A percentile compares a stretch with the other conserved stretches of the same genome.
Conservation (phyloP, 2,329 filamentous ascomycete genomes). For the Beauveria australis region DNA sequence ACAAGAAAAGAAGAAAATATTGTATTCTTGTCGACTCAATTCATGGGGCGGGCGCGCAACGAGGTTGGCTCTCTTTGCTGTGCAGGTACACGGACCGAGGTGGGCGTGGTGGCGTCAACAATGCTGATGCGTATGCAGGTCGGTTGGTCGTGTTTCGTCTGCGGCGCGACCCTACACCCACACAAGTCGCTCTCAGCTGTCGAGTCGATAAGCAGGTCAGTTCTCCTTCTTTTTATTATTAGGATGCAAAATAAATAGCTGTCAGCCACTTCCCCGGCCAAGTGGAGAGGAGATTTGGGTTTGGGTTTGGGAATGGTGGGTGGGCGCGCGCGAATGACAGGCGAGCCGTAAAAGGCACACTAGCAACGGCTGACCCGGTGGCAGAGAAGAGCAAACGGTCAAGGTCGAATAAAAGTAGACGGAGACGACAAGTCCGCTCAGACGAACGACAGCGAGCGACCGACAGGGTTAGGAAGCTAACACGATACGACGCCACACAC, state of each 20-base stretch:
- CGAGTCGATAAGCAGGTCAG: neutral
- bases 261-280: neutral
- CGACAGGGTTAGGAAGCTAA: neutral
- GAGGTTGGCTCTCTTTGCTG: neutral
- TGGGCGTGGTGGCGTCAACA: neutral
- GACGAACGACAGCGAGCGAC: neutral
- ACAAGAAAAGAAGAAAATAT: neutral
- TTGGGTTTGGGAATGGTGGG: neutral
- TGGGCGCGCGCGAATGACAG: constrained; percentile 3
- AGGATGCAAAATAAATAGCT: neutral
- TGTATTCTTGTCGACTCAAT: neutral
- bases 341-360: neutral
- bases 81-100: neutral
- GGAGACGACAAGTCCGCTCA: neutral
- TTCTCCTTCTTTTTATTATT: neutral
- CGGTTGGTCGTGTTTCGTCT: neutral
- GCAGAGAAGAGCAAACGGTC: neutral
- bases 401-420: neutral
- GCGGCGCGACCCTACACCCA: neutral
- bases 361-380: neutral
- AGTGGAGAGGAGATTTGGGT: neutral
- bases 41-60: neutral
- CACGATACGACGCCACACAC: neutral
- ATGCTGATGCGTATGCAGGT: neutral
- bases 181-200: constrained; percentile 9